Percentiles rank a stretch among this genome's conserved stretches.
Conservation (phyloP, 2,329 filamentous ascomycete species). For the Calonectria crousiana region DNA sequence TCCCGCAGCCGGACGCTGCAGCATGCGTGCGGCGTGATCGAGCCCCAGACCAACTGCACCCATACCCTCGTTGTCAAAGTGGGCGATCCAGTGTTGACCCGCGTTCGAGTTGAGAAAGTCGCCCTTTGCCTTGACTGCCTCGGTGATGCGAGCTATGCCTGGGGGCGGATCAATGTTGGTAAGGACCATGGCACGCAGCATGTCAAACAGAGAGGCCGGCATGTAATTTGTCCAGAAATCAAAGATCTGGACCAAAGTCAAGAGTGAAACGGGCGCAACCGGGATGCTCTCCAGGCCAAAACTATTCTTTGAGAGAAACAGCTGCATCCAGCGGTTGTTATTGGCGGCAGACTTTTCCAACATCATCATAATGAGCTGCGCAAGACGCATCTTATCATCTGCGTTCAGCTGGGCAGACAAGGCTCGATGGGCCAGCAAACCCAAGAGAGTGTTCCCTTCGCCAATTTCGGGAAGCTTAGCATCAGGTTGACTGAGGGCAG, state of each 20-base stretch:
- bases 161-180: conserved; percentile 40
- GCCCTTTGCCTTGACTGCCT: conserved; percentile 36
- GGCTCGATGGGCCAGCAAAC: conserved; percentile 12
- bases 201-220: conserved; percentile 31
- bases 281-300: conserved; percentile 44
- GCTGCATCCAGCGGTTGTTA: conserved; percentile 46
- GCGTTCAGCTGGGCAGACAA: not conserved
- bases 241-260: conserved; percentile 28
- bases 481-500: not conserved
- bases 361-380: conserved; percentile 38
- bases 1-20: conserved; percentile 9
- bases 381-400: conserved; percentile 30
- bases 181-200: conserved; percentile 33
- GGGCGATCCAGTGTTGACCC: conserved; percentile 47
- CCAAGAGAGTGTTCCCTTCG: conserved; percentile 23
- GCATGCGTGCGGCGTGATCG: not conserved
- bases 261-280: conserved; percentile 35
- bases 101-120: conserved; percentile 44
- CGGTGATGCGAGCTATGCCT: conserved; percentile 38
- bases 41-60: conserved; percentile 15
- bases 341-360: conserved; percentile 45
- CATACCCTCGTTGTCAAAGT: conserved; percentile 28
- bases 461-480: conserved; percentile 25
- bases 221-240: conserved; percentile 25
- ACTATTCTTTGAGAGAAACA: conserved; percentile 48